phyloP scores from a whole-genome alignment of 2,329 filamentous ascomycete species.

The Simplicillium aogashimaense region DNA sequence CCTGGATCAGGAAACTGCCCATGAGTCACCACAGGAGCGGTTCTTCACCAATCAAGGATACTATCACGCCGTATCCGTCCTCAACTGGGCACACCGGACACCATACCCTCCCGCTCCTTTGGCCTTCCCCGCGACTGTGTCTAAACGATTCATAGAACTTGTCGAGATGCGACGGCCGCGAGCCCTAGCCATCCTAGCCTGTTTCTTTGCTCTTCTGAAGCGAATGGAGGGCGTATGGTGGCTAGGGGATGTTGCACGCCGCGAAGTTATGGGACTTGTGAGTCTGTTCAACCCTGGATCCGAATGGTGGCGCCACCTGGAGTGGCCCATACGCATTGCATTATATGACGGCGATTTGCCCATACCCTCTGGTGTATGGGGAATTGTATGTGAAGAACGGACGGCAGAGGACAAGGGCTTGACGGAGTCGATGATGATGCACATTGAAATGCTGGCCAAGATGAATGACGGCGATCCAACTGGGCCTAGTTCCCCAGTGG shows the following conservation, averaged over 20 bases:
- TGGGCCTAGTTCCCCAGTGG: constrained; percentile 5
- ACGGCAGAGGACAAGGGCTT: constrained; percentile 22
- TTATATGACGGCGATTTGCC: constrained; percentile 39
- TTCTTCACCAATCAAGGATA: constrained; percentile 40
- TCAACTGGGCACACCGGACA: constrained; percentile 57
- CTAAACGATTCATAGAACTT: constrained; percentile 48
- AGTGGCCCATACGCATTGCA: constrained; percentile 51
- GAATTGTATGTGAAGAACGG: constrained; percentile 37
- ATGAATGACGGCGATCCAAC: constrained; percentile 16
- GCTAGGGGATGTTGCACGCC: constrained; percentile 55
- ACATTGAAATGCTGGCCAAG: constrained; percentile 29
- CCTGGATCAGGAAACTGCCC: constrained; percentile 43
- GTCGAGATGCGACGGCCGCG: constrained; percentile 49
- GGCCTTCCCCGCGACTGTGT: constrained; percentile 55
- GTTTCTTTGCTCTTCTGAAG: constrained; percentile 57
- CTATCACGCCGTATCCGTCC: constrained; percentile 52
- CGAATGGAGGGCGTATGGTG: constrained; percentile 57
- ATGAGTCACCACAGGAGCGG: constrained; percentile 19
- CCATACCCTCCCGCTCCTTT: constrained; percentile 48
- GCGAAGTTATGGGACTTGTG: constrained; percentile 55
- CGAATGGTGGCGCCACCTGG: constrained; percentile 50
- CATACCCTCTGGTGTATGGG: constrained; percentile 49
- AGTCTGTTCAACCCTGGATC: constrained; percentile 48
- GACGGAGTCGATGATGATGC: constrained; percentile 25
- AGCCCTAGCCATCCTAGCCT: constrained; percentile 53